These are phyloP conservation scores for Helianthus tuberosus DNA, from an alignment of 129 eudicot species.

Conservation along the genomic window DNA sequence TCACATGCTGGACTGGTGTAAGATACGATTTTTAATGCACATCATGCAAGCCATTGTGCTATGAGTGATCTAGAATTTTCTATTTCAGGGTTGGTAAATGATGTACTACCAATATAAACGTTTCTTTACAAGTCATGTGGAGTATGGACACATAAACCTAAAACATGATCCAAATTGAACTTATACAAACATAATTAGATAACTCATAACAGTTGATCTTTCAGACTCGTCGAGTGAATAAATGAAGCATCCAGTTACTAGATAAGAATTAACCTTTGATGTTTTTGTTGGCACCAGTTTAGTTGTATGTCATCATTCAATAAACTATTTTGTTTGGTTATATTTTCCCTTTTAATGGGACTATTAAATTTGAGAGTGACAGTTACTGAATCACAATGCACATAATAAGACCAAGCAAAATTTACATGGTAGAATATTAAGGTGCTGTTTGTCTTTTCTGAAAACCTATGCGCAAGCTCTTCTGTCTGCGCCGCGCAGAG, in stretches of 20 bases:
- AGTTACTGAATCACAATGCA: neutral
- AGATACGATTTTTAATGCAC: neutral
- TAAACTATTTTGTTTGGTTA: neutral
- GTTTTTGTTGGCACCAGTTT: neutral
- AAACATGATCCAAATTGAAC: neutral
- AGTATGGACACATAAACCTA: neutral
- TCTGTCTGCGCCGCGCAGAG: no score
- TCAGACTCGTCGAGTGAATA: neutral
- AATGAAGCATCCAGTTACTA: neutral
- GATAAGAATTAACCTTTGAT: neutral
- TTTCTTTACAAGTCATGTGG: neutral
- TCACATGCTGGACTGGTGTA: neutral
- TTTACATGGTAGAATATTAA: neutral
- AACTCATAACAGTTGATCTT: neutral
- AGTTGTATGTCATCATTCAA: neutral
- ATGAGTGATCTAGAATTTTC: neutral
- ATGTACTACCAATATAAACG: neutral
- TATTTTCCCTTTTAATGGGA: neutral
- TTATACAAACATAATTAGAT: conserved; percentile 3
- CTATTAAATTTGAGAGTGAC: neutral
- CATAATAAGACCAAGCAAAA: neutral
- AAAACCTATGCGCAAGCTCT: no score
- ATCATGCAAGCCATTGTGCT: neutral
- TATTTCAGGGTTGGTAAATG: neutral
- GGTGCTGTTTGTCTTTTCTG: no score